phyloP scores from a whole-genome alignment of 2,329 filamentous ascomycete genomes.

The Alternaria solani region DNA sequence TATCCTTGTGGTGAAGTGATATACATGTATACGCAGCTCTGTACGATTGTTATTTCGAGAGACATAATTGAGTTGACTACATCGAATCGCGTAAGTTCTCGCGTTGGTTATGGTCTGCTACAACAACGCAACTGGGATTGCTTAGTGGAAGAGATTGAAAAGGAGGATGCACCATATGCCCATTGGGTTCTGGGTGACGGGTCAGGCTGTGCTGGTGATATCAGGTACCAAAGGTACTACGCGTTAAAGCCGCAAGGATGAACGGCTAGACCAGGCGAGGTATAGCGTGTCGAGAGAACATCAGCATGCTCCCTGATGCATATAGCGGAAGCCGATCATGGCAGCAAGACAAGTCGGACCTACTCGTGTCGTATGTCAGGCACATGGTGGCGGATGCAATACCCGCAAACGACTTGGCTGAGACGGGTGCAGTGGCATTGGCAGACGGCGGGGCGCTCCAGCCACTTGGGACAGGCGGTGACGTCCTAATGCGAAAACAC shows the following conservation, averaged over 20 bases:
- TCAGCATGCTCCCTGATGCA: conserved; percentile 1
- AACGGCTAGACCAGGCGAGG: neutral
- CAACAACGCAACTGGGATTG: neutral
- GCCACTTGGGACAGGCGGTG: conserved; percentile 25
- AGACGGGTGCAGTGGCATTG: conserved; percentile 9
- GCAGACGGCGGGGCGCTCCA: conserved; percentile 16
- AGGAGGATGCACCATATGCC: neutral
- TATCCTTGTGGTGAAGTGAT: neutral
- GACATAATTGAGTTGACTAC: neutral
- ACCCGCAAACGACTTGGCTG: conserved; percentile 3
- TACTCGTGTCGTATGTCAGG: neutral
- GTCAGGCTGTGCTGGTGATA: conserved; percentile 1
- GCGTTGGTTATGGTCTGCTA: neutral
- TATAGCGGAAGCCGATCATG: conserved; percentile 3
- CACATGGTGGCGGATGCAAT: neutral
- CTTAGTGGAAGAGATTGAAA: neutral
- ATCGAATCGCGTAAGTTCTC: neutral
- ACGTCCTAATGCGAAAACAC: conserved; percentile 27
- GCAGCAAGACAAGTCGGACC: conserved; percentile 2
- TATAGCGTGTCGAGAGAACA: neutral
- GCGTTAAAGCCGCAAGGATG: neutral
- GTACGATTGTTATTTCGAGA: neutral
- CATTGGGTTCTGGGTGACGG: neutral
- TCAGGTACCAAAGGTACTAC: neutral
- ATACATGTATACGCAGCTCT: neutral